Evolutionary conservation across 177 flowering plant genomes (phyloP).

Genomic region (Telopea speciosissima): DNA sequence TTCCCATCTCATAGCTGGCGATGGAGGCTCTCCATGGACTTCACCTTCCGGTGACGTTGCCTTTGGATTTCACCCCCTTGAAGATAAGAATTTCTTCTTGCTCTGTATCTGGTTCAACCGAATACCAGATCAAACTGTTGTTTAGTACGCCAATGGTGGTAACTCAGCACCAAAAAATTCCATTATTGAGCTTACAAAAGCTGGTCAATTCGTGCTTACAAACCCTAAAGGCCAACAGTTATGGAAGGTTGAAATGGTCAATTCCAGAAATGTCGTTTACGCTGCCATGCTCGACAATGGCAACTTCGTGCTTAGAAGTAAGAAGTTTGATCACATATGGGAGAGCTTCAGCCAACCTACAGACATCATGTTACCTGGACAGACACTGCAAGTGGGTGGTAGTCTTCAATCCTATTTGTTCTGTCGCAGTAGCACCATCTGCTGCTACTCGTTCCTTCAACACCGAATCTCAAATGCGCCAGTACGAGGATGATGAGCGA

Average conservation of each 20-base stretch:
- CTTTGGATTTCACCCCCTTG: conserved; percentile 24
- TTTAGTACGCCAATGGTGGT: conserved; percentile 30
- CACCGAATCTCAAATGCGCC: conserved; percentile 27
- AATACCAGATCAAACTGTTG: conserved; percentile 30
- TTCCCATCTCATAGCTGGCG: conserved; percentile 5
- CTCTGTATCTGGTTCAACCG: conserved; percentile 37
- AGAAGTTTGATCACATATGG: conserved; percentile 17
- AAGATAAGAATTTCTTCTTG: conserved; percentile 18
- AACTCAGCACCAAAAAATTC: conserved; percentile 24
- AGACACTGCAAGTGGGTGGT: conserved; percentile 8
- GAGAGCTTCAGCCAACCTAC: conserved; percentile 39
- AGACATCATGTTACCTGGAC: conserved; percentile 40
- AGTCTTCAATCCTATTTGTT: conserved; percentile 18
- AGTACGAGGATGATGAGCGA: conserved; percentile 21
- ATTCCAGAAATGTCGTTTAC: not conserved
- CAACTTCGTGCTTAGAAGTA: conserved; percentile 21
- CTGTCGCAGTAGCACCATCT: conserved; percentile 15
- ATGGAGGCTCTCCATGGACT: conserved; percentile 2
- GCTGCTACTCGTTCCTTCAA: conserved; percentile 30
- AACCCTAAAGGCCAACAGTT: conserved; percentile 15
- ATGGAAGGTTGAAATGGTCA: conserved; percentile 12
- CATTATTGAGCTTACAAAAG: conserved; percentile 16
- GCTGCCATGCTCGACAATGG: conserved; percentile 30
- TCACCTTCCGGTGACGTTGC: conserved; percentile 32
- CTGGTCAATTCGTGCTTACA: conserved; percentile 14